Evolutionary conservation across 306 rosid genomes (phyloP), one percentile per base, ranked within the genome.

Genomic region (Geum urbanum): DNA sequence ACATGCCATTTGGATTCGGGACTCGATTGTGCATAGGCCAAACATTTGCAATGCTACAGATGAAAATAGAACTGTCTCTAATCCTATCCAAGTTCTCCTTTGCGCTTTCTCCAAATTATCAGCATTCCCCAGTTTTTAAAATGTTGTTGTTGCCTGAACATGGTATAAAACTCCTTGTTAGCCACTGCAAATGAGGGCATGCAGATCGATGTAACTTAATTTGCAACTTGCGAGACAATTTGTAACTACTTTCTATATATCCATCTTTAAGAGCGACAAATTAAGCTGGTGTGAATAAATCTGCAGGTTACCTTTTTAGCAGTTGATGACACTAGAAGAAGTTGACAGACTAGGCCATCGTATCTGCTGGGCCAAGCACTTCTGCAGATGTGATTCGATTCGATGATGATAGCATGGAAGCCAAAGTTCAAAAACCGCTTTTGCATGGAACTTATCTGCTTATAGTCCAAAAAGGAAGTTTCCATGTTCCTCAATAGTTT

Each of bases 21-120:
- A 68, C 49, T 53, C 62, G 62, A 20, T 18, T 68, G 62, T 68
- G 72, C 50, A 19, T 68, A 12, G 72, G 72, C 18, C 62, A 39
- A 5, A 68, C 72, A 51, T 68, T 68, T 52, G 40, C 72, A 50
- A 52, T 53, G 72, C 9, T 68, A 19, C 72, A 68, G 11, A 47
- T 68, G 49, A 68, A 39, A 13, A 68, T 68, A 52, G 62, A 51
- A 12, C 72, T 68, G 49, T 68, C 72, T 43, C 20, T 37, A 11
- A 39, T 68, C 8, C 11, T 68, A 13, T 18, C 62, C 62, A 52
- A 39, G 50, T 68, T 52, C 50, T 68, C 62, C 4, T 68, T 68
- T 9, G 39, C 72, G 49, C 18, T 52, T 51, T 52, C 72, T 52
- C 72, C 72, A 68, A 68, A 52, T 13, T 52, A 68, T 68, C 72